Base-by-base conservation (phyloP, 2,329 filamentous ascomycete genomes). In the Pseudopyrenochaeta lycopersici region DNA sequence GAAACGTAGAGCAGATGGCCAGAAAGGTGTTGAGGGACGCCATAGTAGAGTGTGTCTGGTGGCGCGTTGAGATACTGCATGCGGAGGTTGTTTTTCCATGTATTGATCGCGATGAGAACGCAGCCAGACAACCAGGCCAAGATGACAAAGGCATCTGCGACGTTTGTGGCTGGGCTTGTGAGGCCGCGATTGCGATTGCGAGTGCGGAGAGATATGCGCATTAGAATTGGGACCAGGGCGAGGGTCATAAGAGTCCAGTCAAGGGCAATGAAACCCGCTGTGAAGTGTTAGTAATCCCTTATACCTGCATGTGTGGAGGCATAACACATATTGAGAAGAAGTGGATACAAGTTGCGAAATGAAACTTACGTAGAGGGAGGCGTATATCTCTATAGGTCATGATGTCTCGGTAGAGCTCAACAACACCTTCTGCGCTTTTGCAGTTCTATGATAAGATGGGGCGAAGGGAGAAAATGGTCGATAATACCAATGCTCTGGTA, bases 91-190 rank as follows among this genome's bases (percentile, higher is more conserved):
- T 72, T 72, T 43, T 72, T 71, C 69, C 67, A 70, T 2, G 66
- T 70, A 50, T 71, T 67, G 21, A 68, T 67, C 45, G 18, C 41
- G 51, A 65, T 63, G 32, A 65, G 59, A 5, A 64, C 59, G 40
- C 52, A 49, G 48, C 60, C 64, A 42, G 15, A 35, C 12, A 35
- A 11, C 32, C 32, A 35, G 11, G 32, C 32, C 5, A 35, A 11
- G 32, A 35, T 14, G 49, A 70, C 60, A 29, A 64, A 60, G 0
- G 66, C 65, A 20, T 68, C 67, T 9, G 66, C 59, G 1, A 64
- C 68, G 36, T 70, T 67, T 20, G 66, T 58, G 23, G 67, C 64
- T 12, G 64, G 64, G 0, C 82, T 82, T 35, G 12, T 11, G 32
- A 35, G 32, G 11, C 23, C 23, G 23, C 23, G 4, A 9, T 35